Evolutionary conservation across 768 basidiomycete genomes (phyloP).

Genomic region (Serpula lacrymans): DNA sequence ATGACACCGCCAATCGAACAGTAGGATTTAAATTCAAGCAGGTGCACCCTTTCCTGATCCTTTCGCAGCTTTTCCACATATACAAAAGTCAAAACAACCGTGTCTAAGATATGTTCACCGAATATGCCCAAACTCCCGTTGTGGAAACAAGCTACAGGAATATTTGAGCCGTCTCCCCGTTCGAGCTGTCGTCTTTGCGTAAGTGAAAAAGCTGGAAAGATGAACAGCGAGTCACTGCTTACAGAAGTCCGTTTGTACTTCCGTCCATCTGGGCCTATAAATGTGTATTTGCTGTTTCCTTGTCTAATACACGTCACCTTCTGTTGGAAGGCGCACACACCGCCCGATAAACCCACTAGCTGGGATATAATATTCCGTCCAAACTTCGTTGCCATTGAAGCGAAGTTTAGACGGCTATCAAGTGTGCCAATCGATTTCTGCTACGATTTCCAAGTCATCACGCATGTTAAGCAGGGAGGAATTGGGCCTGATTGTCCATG

Average conservation of each 20-base stretch:
- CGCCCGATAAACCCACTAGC: constrained; percentile 16
- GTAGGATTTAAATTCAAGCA: no score
- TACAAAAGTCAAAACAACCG: constrained; percentile 26
- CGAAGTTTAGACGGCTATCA: constrained; percentile 27
- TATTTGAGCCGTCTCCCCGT: constrained; percentile 10
- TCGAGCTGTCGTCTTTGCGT: constrained; percentile 17
- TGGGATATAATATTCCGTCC: constrained; percentile 21
- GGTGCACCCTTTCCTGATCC: constrained; percentile 19
- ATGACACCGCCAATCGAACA: no score
- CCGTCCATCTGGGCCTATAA: not conserved
- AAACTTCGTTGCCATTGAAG: constrained; percentile 22
- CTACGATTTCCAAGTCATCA: constrained; percentile 29
- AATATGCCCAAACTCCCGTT: constrained; percentile 16
- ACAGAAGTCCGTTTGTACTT: not conserved
- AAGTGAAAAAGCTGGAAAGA: not conserved
- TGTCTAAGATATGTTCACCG: constrained; percentile 23
- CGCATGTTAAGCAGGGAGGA: constrained; percentile 18
- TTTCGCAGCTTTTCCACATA: constrained; percentile 29
- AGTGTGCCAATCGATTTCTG: constrained; percentile 32
- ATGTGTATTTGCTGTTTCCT: not conserved
- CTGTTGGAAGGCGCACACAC: no score
- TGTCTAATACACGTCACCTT: no score
- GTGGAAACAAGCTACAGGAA: constrained; percentile 19
- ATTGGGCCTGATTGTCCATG: not conserved
- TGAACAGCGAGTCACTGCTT: not conserved